These are phyloP conservation scores for Talaromyces atroroseus DNA, from an alignment of 2,329 filamentous ascomycete genomes.

Conservation along the genomic window DNA sequence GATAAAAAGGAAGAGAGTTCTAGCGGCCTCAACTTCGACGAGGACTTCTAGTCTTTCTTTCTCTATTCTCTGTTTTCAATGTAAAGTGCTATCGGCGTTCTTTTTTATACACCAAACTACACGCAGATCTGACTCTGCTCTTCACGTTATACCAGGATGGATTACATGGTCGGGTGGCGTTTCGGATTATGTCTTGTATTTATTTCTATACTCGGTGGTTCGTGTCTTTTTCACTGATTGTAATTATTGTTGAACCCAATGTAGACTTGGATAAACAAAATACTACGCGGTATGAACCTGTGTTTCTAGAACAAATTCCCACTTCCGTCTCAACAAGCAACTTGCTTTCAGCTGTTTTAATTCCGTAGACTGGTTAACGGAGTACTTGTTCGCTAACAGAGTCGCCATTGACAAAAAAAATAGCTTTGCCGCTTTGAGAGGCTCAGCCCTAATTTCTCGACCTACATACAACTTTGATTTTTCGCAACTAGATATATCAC, in stretches of 20 bases:
- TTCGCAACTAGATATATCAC: no score
- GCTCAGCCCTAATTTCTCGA: background rate
- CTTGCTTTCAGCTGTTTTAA: no score
- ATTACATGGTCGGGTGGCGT: slow-evolving; percentile 12
- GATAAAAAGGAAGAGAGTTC: slow-evolving; percentile 28
- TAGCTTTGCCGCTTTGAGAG: background rate
- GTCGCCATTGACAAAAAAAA: no score
- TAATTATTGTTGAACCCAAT: slow-evolving; percentile 14
- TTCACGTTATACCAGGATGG: slow-evolving; percentile 14
- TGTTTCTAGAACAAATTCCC: background rate
- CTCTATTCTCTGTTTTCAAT: background rate
- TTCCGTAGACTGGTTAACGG: no score
- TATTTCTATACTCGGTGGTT: slow-evolving; percentile 12
- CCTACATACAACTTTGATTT: background rate
- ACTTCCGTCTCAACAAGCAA: background rate
- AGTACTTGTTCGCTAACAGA: no score
- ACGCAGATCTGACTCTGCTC: background rate
- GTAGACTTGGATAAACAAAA: slow-evolving; percentile 13
- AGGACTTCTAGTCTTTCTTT: slow-evolving; percentile 72
- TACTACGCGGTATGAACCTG: background rate
- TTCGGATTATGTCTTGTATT: slow-evolving; percentile 13
- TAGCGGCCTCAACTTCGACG: slow-evolving; percentile 87
- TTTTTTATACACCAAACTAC: background rate
- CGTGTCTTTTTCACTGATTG: slow-evolving; percentile 9
- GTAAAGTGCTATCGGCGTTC: slow-evolving; percentile 8